Percentiles rank a stretch among this genome's conserved stretches.
These are phyloP conservation scores for Phoma herbarum DNA, from an alignment of 2,329 filamentous ascomycete genomes.

Conservation along the genomic window DNA sequence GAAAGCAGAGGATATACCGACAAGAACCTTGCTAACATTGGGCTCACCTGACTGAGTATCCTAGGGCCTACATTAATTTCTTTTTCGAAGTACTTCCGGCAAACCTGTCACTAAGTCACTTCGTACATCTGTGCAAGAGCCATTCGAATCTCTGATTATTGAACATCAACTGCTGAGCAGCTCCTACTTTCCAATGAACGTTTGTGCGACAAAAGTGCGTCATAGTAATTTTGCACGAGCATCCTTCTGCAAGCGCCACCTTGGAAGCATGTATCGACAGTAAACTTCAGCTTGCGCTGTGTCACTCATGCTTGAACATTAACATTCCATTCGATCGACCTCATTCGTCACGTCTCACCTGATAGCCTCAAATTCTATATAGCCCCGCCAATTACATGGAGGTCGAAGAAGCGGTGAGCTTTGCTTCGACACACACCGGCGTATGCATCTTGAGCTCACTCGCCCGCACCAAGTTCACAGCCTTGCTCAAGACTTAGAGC, in stretches of 20 bases:
- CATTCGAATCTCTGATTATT: neutral
- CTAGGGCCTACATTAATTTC: neutral
- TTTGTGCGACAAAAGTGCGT: constrained; percentile 13
- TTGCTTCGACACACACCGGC: neutral
- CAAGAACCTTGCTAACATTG: neutral
- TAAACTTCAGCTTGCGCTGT: constrained; percentile 13
- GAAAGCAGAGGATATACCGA: neutral
- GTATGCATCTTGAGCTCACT: neutral
- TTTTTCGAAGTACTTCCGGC: neutral
- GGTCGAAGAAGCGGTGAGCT: constrained; percentile 18
- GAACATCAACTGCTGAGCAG: neutral
- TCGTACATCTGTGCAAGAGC: neutral
- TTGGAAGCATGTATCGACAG: neutral
- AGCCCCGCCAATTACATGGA: neutral
- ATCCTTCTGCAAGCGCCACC: constrained; percentile 2
- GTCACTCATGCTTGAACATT: constrained; percentile 9
- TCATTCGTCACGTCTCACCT: constrained; percentile 8
- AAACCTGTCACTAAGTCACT: neutral
- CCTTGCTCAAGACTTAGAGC: neutral
- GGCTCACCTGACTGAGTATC: neutral
- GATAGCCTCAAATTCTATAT: neutral
- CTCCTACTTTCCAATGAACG: neutral
- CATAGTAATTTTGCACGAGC: constrained; percentile 17
- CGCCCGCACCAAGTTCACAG: neutral
- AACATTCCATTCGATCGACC: neutral